Conservation (phyloP, 164 flowering plant genomes). For the grape (Vitis vinifera) region DNA sequence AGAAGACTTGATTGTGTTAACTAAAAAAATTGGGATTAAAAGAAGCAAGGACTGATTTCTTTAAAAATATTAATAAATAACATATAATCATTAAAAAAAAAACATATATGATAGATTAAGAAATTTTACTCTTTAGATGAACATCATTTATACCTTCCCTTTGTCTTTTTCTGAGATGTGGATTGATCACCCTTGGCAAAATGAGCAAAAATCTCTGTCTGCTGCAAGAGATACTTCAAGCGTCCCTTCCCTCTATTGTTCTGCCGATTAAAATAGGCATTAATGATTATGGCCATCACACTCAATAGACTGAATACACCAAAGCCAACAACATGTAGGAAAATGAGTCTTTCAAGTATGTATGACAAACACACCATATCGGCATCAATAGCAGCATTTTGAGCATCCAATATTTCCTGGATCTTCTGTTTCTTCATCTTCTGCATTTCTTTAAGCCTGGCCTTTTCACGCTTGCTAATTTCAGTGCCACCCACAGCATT, state of each 20-base stretch:
- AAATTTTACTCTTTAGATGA: not conserved
- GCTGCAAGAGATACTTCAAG: slow-evolving; percentile 89
- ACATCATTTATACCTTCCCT: slow-evolving; percentile 63
- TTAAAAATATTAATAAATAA: too few relatives aligned
- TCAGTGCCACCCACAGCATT: slow-evolving; percentile 28
- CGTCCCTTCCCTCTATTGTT: slow-evolving; percentile 92
- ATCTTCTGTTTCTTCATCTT: slow-evolving; percentile 81
- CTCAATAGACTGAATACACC: not conserved
- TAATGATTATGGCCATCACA: not conserved
- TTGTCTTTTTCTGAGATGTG: slow-evolving; percentile 63
- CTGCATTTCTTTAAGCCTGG: slow-evolving; percentile 79
- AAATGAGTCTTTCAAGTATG: not conserved
- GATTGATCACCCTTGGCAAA: slow-evolving; percentile 87
- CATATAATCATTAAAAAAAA: too few relatives aligned
- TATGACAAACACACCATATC: slow-evolving; percentile 67
- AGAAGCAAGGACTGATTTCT: too few relatives aligned
- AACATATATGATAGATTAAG: too few relatives aligned
- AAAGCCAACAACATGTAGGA: not conserved
- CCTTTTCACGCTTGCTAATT: slow-evolving; percentile 78
- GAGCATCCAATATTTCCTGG: slow-evolving; percentile 78
- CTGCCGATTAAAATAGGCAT: slow-evolving; percentile 33
- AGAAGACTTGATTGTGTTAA: too few relatives aligned
- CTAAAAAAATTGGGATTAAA: too few relatives aligned
- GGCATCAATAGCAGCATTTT: slow-evolving; percentile 91
- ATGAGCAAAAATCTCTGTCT: slow-evolving; percentile 95